Evolutionary conservation across 306 rosid species (phyloP), one percentile per base, ranked within the genome.

Genomic region (Gastrolobium bilobum): DNA sequence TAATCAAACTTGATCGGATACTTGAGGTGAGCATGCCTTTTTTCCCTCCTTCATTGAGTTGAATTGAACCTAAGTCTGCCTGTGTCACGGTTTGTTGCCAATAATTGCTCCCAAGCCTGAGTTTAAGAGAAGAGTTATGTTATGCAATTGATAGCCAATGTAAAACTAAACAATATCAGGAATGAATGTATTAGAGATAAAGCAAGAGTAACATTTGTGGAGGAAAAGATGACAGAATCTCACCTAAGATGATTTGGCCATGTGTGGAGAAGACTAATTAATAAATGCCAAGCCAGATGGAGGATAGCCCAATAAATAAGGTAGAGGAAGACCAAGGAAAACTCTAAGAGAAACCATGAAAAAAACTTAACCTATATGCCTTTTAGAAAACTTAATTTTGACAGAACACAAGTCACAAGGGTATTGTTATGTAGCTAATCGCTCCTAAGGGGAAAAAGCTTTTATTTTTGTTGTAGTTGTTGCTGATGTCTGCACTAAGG

Each of bases 61-160:
- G 52, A 35, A 34, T 46, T 68, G 62, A 69, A 42, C 52, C 42
- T 68, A 51, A 57, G n/a, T 71, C 11, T 71, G 38, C 51, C 4
- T n/a, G 1, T 44, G 15, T 13, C 3, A n/a, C 44, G 56, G 42
- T 57, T 40, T 4, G 67, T 57, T 57, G 67, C 33, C 56, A 5
- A 33, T 44, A 13, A 31, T 15, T 13, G 7, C 11, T 11, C 5
- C 31, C 26, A 33, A 5, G 68, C 30, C 10, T 7, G 4, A 8
- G 52, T 73, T 7, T 4, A 57, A 57, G 43, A 14, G 33, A 35
- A 13, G 14, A 46, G 11, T n/a, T 43, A 53, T 56, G 4, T 73
- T 30, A 35, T 3, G 3, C n/a, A 3, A 44, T 73, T 31, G 7
- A 30, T 8, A 3, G 8, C 4, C 4, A 57, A 13, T 1, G 2